phyloP scores from a whole-genome alignment of 2,329 filamentous ascomycete genomes.

The Conoideocrella luteorostrata region DNA sequence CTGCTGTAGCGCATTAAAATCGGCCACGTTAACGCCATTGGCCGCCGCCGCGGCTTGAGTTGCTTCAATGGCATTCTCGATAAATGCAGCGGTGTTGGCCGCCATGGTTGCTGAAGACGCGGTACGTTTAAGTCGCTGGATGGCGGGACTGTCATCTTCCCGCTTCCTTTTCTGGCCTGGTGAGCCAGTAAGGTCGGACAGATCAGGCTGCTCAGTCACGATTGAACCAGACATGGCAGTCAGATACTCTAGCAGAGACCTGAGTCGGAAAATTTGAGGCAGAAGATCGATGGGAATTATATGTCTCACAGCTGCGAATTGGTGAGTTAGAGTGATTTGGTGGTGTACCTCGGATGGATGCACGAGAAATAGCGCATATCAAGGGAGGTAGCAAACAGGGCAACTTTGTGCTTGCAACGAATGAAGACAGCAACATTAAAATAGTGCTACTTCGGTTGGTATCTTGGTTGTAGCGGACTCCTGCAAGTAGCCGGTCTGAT shows the following conservation, averaged over 20 bases:
- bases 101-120: slow-evolving; percentile 40
- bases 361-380: no score
- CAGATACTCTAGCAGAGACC: no score
- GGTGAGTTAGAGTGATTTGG: not conserved
- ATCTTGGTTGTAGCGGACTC: no score
- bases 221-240: slow-evolving; percentile 41
- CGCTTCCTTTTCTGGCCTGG: slow-evolving; percentile 52
- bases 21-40: slow-evolving; percentile 42
- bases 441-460: no score
- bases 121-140: slow-evolving; percentile 44
- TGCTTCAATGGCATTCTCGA: slow-evolving; percentile 46
- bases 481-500: no score
- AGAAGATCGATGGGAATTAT: not conserved
- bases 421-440: no score
- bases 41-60: slow-evolving; percentile 29
- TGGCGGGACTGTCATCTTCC: slow-evolving; percentile 42
- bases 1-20: slow-evolving; percentile 52
- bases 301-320: slow-evolving; percentile 1
- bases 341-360: no score
- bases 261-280: no score
- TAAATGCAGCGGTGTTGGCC: slow-evolving; percentile 43
- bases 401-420: no score
- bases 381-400: no score
- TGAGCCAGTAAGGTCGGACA: slow-evolving; percentile 33
- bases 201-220: slow-evolving; percentile 40